Percentiles rank a stretch among this genome's conserved stretches.
These are phyloP conservation scores for Magnusiomyces magnusii DNA, from an alignment of 1,139 yeast genomes.

Conservation along the genomic window DNA sequence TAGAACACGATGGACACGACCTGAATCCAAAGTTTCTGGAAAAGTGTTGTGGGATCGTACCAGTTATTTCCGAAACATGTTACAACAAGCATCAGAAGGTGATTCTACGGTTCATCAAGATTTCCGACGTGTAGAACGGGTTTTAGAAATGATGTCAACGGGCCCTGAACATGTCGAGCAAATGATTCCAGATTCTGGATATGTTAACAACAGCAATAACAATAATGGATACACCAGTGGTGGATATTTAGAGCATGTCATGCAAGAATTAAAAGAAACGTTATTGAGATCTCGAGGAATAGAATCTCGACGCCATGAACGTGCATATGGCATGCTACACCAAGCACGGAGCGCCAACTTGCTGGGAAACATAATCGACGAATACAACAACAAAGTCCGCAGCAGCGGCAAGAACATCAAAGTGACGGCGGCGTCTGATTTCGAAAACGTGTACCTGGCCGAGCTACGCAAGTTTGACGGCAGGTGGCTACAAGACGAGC, in stretches of 20 bases:
- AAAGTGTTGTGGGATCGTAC: constrained; percentile 37
- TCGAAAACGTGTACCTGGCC: constrained; percentile 28
- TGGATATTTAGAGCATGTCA: constrained; percentile 34
- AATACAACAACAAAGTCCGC: constrained; percentile 18
- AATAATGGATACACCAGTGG: constrained; percentile 18
- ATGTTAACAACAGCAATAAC: constrained; percentile 30
- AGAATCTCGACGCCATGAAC: constrained; percentile 23
- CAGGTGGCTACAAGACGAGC: constrained; percentile 36
- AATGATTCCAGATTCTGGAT: constrained; percentile 46
- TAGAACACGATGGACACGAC: constrained; percentile 40
- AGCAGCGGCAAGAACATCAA: constrained; percentile 23
- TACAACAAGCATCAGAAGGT: constrained; percentile 53
- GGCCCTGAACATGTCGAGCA: constrained; percentile 38
- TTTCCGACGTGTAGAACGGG: constrained; percentile 39
- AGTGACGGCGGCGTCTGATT: constrained; percentile 25
- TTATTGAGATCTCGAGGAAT: constrained; percentile 29
- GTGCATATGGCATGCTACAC: constrained; percentile 26
- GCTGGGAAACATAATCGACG: constrained; percentile 21
- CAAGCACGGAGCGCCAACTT: constrained; percentile 29
- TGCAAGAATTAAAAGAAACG: constrained; percentile 40
- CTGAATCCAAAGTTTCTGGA: constrained; percentile 24
- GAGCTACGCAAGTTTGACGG: constrained; percentile 33
- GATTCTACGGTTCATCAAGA: constrained; percentile 47
- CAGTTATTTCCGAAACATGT: constrained; percentile 41
- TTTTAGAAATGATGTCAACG: constrained; percentile 41